Evolutionary conservation across 768 basidiomycete genomes (phyloP), one percentile per base, ranked within the genome.

Genomic region (Phanerochaete carnosa): DNA sequence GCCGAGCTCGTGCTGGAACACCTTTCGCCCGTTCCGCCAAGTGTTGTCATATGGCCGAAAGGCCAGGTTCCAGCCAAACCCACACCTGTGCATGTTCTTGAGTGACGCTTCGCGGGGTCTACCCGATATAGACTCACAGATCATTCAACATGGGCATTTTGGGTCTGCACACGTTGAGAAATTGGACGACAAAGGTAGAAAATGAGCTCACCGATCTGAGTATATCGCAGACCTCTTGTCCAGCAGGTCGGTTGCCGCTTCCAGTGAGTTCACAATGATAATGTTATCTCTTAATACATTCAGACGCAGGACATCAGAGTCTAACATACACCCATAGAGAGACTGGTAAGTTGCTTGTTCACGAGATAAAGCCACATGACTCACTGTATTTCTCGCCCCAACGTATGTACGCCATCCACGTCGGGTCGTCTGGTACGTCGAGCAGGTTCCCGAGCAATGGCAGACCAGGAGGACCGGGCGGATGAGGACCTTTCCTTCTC

Each of bases 151-250:
- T 61, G 35, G 55, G 49, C 60, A 61, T 61, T 15, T 57, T 55
- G 11, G 54, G 60, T 35, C 60, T 61, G 26, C 15, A 22, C 2
- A 8, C 5, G 22, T 12, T 12, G 13, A 11, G 22, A 22, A 30
- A 1, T 16, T 47, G 25, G 7, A 15, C 22, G 33, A 11, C 19
- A 55, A 35, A 12, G 16, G 54, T 39, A n/a, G n/a, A n/a, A 25
- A 3, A 37, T 3, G 35, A 16, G 12, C 29, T 23, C 19, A 57
- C 26, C 75, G 65, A 59, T 69, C 73, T 9, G 76, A 74, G 61
- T 74, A 76, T 35, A 68, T 73, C 15, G 63, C 49, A 57, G 71
- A 67, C 13, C 70, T 66, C 56, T 72, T 72, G 57, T 76, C 74
- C 57, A 77, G 61, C 19, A 77, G 68, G 35, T 76, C 75, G 12